These are phyloP conservation scores for Monosporascus ibericus DNA, from an alignment of 2,329 filamentous ascomycete genomes.

Conservation along the genomic window DNA sequence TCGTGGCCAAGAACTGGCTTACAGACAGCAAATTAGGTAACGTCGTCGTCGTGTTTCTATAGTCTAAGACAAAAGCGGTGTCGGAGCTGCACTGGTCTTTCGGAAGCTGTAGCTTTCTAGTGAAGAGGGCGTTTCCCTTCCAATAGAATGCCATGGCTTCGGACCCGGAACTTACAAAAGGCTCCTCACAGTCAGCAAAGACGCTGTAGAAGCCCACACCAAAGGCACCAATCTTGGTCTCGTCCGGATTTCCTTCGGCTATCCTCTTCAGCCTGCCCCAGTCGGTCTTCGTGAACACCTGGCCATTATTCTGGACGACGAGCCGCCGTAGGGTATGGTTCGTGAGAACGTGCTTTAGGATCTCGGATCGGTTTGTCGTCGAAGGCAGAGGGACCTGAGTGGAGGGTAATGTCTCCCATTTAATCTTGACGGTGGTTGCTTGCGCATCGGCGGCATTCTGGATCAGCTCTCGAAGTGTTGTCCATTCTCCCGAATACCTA, in stretches of 20 bases:
- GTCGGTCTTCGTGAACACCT: constrained; percentile 81
- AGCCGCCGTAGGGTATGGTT: constrained; percentile 82
- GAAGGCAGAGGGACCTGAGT: constrained; percentile 64
- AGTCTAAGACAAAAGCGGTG: constrained; percentile 92
- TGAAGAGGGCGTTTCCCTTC: constrained; percentile 98
- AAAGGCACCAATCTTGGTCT: constrained; percentile 98
- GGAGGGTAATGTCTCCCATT: constrained; percentile 86
- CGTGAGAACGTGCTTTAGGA: constrained; percentile 75
- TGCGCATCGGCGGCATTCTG: constrained; percentile 98
- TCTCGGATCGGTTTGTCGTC: constrained; percentile 59
- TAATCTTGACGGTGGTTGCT: constrained; percentile 81
- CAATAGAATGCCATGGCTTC: constrained; percentile 99
- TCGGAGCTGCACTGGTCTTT: constrained; percentile 59
- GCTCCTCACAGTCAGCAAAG: constrained; percentile 96
- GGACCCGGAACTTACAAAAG: constrained; percentile 87
- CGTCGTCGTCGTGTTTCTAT: constrained; percentile 81
- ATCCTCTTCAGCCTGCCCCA: constrained; percentile 94
- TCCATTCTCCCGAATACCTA: constrained; percentile 94
- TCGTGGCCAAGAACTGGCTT: constrained; percentile 88
- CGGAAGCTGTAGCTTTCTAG: constrained; percentile 72
- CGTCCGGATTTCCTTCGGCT: constrained; percentile 97
- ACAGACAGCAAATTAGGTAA: constrained; percentile 81
- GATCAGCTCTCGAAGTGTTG: constrained; percentile 81
- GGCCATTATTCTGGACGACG: constrained; percentile 89
- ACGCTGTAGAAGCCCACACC: constrained; percentile 98